Base-by-base conservation (phyloP, 139 green algal genomes). In the Chlamydomonas sphaeroides region DNA sequence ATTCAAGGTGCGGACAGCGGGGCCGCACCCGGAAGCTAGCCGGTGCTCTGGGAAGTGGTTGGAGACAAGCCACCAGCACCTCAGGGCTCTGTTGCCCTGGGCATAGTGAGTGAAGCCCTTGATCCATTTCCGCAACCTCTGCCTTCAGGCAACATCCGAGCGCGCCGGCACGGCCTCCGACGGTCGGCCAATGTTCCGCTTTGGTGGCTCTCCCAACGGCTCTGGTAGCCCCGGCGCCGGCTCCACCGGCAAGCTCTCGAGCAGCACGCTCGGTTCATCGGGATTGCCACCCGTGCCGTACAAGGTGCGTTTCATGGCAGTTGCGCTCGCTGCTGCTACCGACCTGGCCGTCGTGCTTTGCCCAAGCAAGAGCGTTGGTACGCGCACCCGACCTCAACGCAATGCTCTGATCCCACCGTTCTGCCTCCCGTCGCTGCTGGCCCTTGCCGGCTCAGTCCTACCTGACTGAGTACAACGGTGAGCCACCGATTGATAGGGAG, bases 401-500 rank as follows among this genome's bases (percentile, higher is more conserved):
- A 26, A 10, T 35, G 28, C 5, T 36, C 1, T 39, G 8, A 23
- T 75, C 30, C 11, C 6, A 1, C 42, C 42, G n/a, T n/a, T n/a
- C n/a, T n/a, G n/a, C n/a, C n/a, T n/a, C n/a, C n/a, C n/a, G n/a
- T n/a, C n/a, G n/a, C n/a, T n/a, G n/a, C n/a, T n/a, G n/a, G n/a
- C n/a, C n/a, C n/a, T n/a, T n/a, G n/a, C n/a, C n/a, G n/a, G 3
- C 25, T 5, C 73, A 80, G 76, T 66, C 63, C 2, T 75, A 76
- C 77, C 36, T 67, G 15, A 75, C 65, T 10, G 77, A 84, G 77
- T 75, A 84, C 77, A 48, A n/a, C n/a, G n/a, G n/a, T n/a, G n/a
- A n/a, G n/a, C n/a, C n/a, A n/a, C n/a, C n/a, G n/a, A n/a, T n/a
- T n/a, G n/a, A n/a, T n/a, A n/a, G n/a, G n/a, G n/a, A n/a, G n/a